Base-by-base conservation (phyloP, 2,329 filamentous ascomycete species). In the Alternaria atra region DNA sequence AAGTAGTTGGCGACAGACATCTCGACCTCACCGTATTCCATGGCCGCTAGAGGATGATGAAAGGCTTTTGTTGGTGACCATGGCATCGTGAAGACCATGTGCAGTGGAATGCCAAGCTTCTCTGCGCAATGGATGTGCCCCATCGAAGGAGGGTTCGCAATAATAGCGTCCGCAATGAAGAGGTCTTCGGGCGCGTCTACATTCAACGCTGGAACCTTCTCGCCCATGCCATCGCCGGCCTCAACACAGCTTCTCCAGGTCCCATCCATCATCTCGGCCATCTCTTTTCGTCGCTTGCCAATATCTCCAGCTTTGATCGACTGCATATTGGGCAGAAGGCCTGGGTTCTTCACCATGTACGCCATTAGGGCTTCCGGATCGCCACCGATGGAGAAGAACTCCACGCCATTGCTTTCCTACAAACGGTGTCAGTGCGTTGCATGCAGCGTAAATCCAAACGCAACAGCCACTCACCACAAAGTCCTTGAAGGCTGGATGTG, bases 21-120 rank as follows among this genome's bases (percentile, higher is more conserved):
- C 50, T 81, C 80, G 6, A 68, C 74, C 6, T 76, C 70, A 0
- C 73, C 71, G 39, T 72, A 72, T 25, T 79, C 75, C 50, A 86
- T 67, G 65, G 85, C 85, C 0, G 84, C 83, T 46, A 86, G 66
- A 0, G 84, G 84, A 69, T 85, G 84, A 1, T 83, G 80, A 63
- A 84, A 84, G 0, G 76, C 78, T 34, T 67, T 75, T 3, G 83
- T 85, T 10, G 75, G 77, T 34, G 73, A 80, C 81, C 82, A 86
- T 1, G 84, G 84, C 84, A 86, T 86, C 0, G 93, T 97, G 79
- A 96, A 97, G 89, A 96, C 94, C 71, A 97, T 86, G 71, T 92
- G 90, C 10, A 92, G 72, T 0, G 90, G 90, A 34, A 92, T 87
- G 0, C 89, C 90, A 65, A 92, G 77, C 75, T 89, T 90, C 78